phyloP scores from a whole-genome alignment of 148 eudicot genomes.

The Persicaria maculosa region DNA sequence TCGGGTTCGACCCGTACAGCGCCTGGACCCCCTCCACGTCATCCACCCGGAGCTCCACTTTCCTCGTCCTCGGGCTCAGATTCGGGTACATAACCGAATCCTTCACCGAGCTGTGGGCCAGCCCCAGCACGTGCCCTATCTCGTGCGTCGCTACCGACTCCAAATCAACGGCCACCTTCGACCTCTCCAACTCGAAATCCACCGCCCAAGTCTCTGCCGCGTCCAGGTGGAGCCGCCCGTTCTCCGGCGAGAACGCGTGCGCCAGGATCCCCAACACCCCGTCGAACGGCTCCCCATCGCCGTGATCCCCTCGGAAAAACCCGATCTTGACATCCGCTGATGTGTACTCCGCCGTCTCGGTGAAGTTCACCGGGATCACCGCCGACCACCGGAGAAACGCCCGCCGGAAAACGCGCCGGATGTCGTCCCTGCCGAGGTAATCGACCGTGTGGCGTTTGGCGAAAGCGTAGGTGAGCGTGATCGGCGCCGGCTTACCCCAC shows the following conservation, averaged over 20 bases:
- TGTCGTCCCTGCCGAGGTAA: conserved; percentile 22
- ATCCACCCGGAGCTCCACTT: conserved; percentile 43
- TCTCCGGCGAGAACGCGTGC: conserved; percentile 47
- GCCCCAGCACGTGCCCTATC: conserved; percentile 55
- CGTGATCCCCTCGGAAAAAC: conserved; percentile 45
- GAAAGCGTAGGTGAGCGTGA: conserved; percentile 45
- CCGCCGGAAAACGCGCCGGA: conserved; percentile 32
- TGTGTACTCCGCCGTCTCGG: conserved; percentile 18
- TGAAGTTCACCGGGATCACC: conserved; percentile 45
- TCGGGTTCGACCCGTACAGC: conserved; percentile 56
- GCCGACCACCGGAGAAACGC: conserved; percentile 46
- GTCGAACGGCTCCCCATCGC: conserved; percentile 59
- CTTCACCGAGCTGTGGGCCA: conserved; percentile 39
- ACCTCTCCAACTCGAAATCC: conserved; percentile 23
- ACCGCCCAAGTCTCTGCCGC: conserved; percentile 56
- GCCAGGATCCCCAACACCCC: conserved; percentile 46
- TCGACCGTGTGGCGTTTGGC: conserved; percentile 21
- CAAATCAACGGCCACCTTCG: conserved; percentile 42
- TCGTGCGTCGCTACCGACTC: conserved; percentile 58
- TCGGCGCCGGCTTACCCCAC: conserved; percentile 31
- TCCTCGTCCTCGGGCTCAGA: conserved; percentile 36
- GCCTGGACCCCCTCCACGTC: conserved; percentile 51
- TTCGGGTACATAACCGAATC: conserved; percentile 61
- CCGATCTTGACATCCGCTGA: conserved; percentile 42
- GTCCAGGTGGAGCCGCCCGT: conserved; percentile 44